Conservation (phyloP, 208 protist genomes). For the Crithidia sp. region DNA sequence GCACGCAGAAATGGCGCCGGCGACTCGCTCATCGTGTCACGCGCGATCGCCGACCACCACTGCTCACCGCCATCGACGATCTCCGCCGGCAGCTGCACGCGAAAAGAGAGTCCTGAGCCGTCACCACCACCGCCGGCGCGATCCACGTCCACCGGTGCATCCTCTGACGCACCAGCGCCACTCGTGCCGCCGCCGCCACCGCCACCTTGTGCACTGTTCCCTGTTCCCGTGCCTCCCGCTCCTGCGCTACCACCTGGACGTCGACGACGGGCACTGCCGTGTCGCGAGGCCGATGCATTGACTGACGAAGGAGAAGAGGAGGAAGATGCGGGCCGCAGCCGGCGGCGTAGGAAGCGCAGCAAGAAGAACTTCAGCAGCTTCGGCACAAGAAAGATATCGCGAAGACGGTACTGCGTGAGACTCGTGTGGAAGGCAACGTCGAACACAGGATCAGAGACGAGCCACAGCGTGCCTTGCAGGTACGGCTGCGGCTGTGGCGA, state of each 20-base stretch:
- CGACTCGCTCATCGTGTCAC: conserved; percentile 37
- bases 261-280: conserved; percentile 12
- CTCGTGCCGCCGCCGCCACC: neutral
- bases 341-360: conserved; percentile 58
- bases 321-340: conserved; percentile 33
- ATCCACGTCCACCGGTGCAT: neutral
- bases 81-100: conserved; percentile 62
- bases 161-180: neutral
- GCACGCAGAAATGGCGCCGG: conserved; percentile 21
- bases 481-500: conserved; percentile 61
- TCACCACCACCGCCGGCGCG: conserved; percentile 4
- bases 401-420: conserved; percentile 64
- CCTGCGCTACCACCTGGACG: neutral
- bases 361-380: conserved; percentile 68
- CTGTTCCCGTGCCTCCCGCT: neutral
- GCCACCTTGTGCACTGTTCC: neutral
- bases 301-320: neutral
- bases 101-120: conserved; percentile 49
- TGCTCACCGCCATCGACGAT: conserved; percentile 70
- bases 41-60: conserved; percentile 37
- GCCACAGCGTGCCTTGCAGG: conserved; percentile 71
- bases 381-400: conserved; percentile 75
- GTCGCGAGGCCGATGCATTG: neutral
- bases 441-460: conserved; percentile 86
- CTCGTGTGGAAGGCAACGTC: conserved; percentile 71